These are phyloP conservation scores for Trametes sanguinea DNA, from an alignment of 768 basidiomycete genomes.

Conservation along the genomic window DNA sequence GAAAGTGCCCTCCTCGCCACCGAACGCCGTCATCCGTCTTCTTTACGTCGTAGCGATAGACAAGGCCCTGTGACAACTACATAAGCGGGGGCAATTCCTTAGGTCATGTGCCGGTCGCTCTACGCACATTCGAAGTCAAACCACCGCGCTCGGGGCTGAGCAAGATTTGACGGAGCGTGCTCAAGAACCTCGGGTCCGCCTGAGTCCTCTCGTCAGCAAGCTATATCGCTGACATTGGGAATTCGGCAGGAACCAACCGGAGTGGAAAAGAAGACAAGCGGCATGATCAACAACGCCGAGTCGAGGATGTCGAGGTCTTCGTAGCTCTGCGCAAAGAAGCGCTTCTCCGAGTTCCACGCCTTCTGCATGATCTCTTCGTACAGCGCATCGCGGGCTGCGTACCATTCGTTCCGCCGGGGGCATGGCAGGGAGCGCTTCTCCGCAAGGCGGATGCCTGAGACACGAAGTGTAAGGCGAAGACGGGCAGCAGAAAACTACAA, in stretches of 20 bases:
- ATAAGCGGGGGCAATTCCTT: neutral
- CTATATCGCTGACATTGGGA: neutral
- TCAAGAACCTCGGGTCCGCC: slow-evolving; percentile 88
- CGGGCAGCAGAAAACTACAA: neutral
- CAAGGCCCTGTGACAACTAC: slow-evolving; percentile 58
- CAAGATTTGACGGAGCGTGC: slow-evolving; percentile 81
- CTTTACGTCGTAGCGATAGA: slow-evolving; percentile 85
- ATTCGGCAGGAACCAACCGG: slow-evolving; percentile 48
- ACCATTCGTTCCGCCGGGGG: slow-evolving; percentile 71
- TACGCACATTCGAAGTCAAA: slow-evolving; percentile 78
- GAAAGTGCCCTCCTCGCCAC: slow-evolving; percentile 95
- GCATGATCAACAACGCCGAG: slow-evolving; percentile 89
- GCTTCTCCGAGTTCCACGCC: slow-evolving; percentile 74
- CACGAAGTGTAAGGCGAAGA: neutral
- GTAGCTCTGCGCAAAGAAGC: slow-evolving; percentile 86
- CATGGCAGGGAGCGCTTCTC: slow-evolving; percentile 95
- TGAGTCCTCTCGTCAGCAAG: slow-evolving; percentile 29
- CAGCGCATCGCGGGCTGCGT: slow-evolving; percentile 71
- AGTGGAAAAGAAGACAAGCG: slow-evolving; percentile 89
- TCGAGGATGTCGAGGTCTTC: slow-evolving; percentile 84
- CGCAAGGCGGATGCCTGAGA: slow-evolving; percentile 76
- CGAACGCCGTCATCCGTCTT: slow-evolving; percentile 94
- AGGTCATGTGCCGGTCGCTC: neutral
- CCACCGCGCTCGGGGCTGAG: slow-evolving; percentile 89
- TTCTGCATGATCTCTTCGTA: slow-evolving; percentile 94